phyloP scores from a whole-genome alignment of 192 early-diverging fungal species.

The Entophlyctis helioformis region DNA sequence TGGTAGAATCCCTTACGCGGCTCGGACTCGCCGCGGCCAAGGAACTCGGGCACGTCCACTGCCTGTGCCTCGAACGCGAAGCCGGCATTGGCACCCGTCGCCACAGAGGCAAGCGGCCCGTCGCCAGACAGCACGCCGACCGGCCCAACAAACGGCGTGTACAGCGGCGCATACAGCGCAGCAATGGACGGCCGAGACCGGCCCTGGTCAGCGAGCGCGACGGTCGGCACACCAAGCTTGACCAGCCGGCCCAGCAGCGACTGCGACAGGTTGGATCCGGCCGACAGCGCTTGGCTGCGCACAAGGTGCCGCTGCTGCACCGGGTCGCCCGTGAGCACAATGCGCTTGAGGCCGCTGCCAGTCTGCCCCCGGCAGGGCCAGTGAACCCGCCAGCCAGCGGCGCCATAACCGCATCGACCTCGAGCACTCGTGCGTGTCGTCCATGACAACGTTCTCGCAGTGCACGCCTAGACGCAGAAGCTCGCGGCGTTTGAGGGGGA shows the following conservation, averaged over 20 bases:
- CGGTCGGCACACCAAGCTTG: conserved; percentile 81
- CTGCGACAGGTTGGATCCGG: conserved; percentile 90
- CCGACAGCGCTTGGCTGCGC: conserved; percentile 69
- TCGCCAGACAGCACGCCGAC: no score
- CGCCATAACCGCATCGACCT: conserved; percentile 92
- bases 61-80: conserved; percentile 82
- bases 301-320: conserved; percentile 96
- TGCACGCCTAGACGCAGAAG: conserved; percentile 82
- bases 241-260: conserved; percentile 85
- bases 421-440: conserved; percentile 92
- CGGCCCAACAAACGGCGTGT: no score
- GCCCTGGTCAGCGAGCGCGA: conserved; percentile 81
- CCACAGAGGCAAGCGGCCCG: conserved; percentile 3
- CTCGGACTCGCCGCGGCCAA: conserved; percentile 70
- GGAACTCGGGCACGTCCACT: conserved; percentile 69
- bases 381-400: no score
- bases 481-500: conserved; percentile 80
- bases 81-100: conserved; percentile 61
- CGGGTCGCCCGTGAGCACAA: conserved; percentile 96
- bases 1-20: conserved; percentile 84
- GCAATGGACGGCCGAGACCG: conserved; percentile 73
- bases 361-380: conserved; percentile 51
- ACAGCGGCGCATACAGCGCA: conserved; percentile 57
- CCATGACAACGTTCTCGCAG: conserved; percentile 93
- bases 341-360: conserved; percentile 61